phyloP scores from a whole-genome alignment of 345 rosid genomes.

The Corchorus olitorius region DNA sequence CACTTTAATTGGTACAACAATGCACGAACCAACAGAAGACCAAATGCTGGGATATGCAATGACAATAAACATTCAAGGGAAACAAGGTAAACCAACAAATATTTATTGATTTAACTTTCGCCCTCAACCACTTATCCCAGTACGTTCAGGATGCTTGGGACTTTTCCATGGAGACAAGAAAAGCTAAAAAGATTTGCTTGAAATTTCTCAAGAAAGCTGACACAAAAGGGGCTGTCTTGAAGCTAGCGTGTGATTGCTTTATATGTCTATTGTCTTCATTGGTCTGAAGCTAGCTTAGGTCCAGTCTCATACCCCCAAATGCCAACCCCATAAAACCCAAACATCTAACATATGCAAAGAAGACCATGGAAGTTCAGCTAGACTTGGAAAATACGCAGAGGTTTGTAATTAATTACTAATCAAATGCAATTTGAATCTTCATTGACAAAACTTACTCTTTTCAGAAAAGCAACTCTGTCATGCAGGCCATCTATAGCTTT shows the following conservation, averaged over 20 bases:
- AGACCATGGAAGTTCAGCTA: not conserved
- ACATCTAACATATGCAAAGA: not conserved
- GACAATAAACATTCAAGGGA: not conserved
- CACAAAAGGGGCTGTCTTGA: not conserved
- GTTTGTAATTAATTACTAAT: not conserved
- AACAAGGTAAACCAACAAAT: not conserved
- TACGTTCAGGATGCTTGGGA: not conserved
- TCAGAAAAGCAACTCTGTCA: slow-evolving; percentile 70
- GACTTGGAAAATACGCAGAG: not conserved
- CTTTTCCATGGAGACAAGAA: not conserved
- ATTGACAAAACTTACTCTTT: slow-evolving; percentile 49
- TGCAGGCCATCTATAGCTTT: slow-evolving; percentile 64
- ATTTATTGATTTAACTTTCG: not conserved
- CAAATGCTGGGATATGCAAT: not conserved
- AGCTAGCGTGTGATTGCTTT: not conserved
- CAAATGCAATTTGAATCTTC: not conserved
- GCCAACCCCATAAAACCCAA: slow-evolving; percentile 4
- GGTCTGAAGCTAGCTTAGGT: not conserved
- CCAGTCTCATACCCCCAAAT: not conserved
- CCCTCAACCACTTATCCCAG: not conserved
- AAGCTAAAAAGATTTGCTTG: not conserved
- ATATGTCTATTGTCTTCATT: not conserved
- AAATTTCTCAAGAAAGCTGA: not conserved
- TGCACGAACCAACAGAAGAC: not conserved
- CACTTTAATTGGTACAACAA: not conserved